Conservation (phyloP, 202 grass and related monocot species). For the Schoenoplectus tabernaemontani region DNA sequence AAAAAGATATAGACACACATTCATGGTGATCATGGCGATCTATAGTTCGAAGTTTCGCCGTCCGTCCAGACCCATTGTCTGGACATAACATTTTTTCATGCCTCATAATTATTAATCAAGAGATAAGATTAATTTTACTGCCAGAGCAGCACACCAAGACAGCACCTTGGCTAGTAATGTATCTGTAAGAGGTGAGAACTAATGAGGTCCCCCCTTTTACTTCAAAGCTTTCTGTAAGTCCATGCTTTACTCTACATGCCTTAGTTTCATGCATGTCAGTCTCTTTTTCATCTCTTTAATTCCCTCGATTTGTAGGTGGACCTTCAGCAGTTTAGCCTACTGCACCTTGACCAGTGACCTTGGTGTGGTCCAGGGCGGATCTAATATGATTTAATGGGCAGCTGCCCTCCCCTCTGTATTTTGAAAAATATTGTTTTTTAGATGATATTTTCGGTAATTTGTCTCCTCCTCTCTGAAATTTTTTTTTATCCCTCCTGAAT, state of each 20-base stretch:
- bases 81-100: neutral
- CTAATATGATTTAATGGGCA: too few species aligned
- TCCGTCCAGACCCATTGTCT: too few species aligned
- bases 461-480: too few species aligned
- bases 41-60: too few species aligned
- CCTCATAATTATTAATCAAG: too few species aligned
- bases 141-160: neutral
- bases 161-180: neutral
- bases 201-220: neutral
- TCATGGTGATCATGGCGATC: too few species aligned
- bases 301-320: neutral
- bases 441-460: too few species aligned
- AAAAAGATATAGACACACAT: too few species aligned
- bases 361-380: neutral
- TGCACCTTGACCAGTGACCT: neutral
- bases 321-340: neutral
- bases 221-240: neutral
- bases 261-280: conserved; percentile 1
- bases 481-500: too few species aligned
- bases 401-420: too few species aligned
- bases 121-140: too few species aligned
- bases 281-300: neutral
- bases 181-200: neutral
- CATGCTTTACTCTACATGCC: neutral
- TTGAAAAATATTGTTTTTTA: too few species aligned